These are phyloP conservation scores for Kregervanrija delftensis DNA, from an alignment of 805 yeast species.

Conservation along the genomic window DNA sequence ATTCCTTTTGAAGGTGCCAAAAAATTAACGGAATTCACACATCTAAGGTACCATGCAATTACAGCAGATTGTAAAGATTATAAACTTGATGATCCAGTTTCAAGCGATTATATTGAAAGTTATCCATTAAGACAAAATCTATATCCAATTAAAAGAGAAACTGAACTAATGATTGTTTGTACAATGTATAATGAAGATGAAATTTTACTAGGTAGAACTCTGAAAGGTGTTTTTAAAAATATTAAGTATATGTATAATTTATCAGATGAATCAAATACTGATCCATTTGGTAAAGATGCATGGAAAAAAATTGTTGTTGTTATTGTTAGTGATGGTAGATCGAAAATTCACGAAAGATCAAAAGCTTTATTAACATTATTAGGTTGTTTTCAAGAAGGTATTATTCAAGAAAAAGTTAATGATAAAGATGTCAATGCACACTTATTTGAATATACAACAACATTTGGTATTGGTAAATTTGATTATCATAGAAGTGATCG, in stretches of 20 bases:
- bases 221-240: constrained; percentile 86
- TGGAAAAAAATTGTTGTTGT: constrained; percentile 92
- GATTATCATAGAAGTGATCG: constrained; percentile 41
- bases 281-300: constrained; percentile 83
- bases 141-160: constrained; percentile 66
- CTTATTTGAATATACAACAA: constrained; percentile 86
- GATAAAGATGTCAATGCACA: constrained; percentile 78
- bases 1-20: constrained; percentile 35
- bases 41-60: constrained; percentile 87
- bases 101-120: constrained; percentile 19
- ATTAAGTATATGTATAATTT: constrained; percentile 62
- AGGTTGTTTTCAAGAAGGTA: constrained; percentile 91
- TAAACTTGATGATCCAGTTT: constrained; percentile 41
- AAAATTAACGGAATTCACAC: constrained; percentile 47
- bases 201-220: constrained; percentile 69
- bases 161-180: constrained; percentile 79
- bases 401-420: constrained; percentile 84
- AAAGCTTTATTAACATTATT: constrained; percentile 73
- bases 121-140: constrained; percentile 63
- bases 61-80: constrained; percentile 86
- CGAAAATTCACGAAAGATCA: constrained; percentile 70
- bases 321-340: constrained; percentile 86
- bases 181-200: constrained; percentile 95
- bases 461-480: constrained; percentile 60
- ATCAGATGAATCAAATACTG: constrained; percentile 37